These are phyloP conservation scores for Tylopilus sp. DNA, from an alignment of 768 basidiomycete genomes.

Conservation along the genomic window DNA sequence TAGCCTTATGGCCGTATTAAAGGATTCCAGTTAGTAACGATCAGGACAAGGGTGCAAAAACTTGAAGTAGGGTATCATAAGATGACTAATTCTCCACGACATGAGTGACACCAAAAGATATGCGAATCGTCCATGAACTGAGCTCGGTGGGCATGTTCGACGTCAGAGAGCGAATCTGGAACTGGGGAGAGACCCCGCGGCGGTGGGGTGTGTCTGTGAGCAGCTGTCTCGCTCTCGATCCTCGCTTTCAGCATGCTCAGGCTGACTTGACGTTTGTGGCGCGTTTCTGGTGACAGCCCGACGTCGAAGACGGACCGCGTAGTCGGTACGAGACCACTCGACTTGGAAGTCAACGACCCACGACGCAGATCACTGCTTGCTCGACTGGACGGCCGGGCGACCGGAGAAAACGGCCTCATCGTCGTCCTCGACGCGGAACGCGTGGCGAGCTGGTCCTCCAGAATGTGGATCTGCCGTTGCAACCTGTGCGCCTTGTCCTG, in stretches of 20 bases:
- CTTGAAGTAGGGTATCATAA: slow-evolving; percentile 37
- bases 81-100: slow-evolving; percentile 78
- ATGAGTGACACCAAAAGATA: slow-evolving; percentile 86
- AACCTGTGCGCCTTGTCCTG: slow-evolving; percentile 64
- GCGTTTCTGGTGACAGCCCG: slow-evolving; percentile 67
- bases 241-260: slow-evolving; percentile 88
- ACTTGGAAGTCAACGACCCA: slow-evolving; percentile 32
- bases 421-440: slow-evolving; percentile 42
- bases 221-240: slow-evolving; percentile 74
- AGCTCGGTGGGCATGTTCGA: slow-evolving; percentile 38
- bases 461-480: slow-evolving; percentile 60
- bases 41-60: not conserved
- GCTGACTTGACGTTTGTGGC: slow-evolving; percentile 80
- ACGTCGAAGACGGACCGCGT: slow-evolving; percentile 65
- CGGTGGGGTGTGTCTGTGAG: slow-evolving; percentile 43
- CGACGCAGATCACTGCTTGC: slow-evolving; percentile 38
- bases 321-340: slow-evolving; percentile 33
- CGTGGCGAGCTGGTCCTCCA: slow-evolving; percentile 63
- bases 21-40: slow-evolving; percentile 18
- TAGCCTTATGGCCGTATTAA: slow-evolving; percentile 19
- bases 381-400: slow-evolving; percentile 43
- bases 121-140: slow-evolving; percentile 88
- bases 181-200: slow-evolving; percentile 58
- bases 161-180: slow-evolving; percentile 29
- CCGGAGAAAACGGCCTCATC: slow-evolving; percentile 47